A percentile compares a stretch with the other conserved stretches of the same genome.
These are phyloP conservation scores for Aspergillus quadrilineatus DNA, from an alignment of 2,329 filamentous ascomycete genomes.

Conservation along the genomic window DNA sequence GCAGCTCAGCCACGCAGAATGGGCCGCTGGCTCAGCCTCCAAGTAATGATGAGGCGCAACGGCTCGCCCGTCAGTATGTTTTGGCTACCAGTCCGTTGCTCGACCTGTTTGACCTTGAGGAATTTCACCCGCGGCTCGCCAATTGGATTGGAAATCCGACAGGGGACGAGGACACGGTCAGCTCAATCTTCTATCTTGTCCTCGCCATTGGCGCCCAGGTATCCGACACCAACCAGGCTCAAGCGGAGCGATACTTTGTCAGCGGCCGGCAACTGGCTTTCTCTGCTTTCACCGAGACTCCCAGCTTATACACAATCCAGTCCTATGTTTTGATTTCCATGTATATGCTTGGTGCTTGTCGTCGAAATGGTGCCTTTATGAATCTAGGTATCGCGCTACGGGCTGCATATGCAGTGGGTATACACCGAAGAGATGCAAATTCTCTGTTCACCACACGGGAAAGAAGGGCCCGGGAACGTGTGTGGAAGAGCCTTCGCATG, in stretches of 20 bases:
- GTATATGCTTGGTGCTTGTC: slow-evolving; percentile 53
- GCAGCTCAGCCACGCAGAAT: slow-evolving; percentile 27
- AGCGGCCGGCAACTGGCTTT: slow-evolving; percentile 48
- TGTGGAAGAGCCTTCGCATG: slow-evolving; percentile 55
- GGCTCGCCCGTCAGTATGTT: slow-evolving; percentile 44
- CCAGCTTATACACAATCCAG: slow-evolving; percentile 52
- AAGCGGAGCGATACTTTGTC: slow-evolving; percentile 50
- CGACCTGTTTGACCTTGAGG: slow-evolving; percentile 50
- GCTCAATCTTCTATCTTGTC: slow-evolving; percentile 53
- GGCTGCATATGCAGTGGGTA: slow-evolving; percentile 53
- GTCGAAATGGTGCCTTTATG: slow-evolving; percentile 54
- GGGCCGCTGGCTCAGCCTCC: slow-evolving; percentile 34
- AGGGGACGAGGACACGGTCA: slow-evolving; percentile 42
- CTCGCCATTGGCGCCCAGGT: slow-evolving; percentile 52
- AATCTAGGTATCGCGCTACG: slow-evolving; percentile 54
- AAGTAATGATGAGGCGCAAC: slow-evolving; percentile 40
- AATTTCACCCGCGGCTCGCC: slow-evolving; percentile 41
- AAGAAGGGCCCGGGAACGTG: slow-evolving; percentile 46
- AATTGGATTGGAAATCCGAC: slow-evolving; percentile 39
- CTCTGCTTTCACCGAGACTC: slow-evolving; percentile 49
- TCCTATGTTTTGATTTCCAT: slow-evolving; percentile 53
- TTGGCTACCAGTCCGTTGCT: slow-evolving; percentile 50
- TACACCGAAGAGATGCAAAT: slow-evolving; percentile 54
- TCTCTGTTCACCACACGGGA: slow-evolving; percentile 48
- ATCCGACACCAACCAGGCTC: slow-evolving; percentile 38